A percentile compares a stretch with the other conserved stretches of the same genome.
phyloP scores from a whole-genome alignment of 139 green algal genomes.

The Chloropicon primus region DNA sequence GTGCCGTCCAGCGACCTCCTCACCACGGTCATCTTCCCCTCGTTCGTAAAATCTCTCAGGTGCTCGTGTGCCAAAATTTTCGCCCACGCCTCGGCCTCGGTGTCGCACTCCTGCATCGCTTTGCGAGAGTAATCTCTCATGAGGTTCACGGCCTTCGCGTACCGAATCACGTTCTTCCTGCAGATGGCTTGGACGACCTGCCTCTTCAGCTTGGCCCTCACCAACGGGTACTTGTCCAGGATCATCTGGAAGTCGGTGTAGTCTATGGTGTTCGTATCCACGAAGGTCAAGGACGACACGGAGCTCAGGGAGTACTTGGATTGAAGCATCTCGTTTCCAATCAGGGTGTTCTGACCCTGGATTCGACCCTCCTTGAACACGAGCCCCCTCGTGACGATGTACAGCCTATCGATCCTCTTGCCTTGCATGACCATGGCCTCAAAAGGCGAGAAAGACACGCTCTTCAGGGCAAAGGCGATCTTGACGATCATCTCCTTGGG shows the following conservation, averaged over 20 bases:
- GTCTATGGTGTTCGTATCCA: neutral
- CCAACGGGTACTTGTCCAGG: neutral
- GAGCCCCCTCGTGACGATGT: conserved; percentile 16
- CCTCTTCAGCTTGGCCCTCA: neutral
- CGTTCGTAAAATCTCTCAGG: neutral
- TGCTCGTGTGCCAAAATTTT: neutral
- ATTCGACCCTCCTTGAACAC: conserved; percentile 1
- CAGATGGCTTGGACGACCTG: neutral
- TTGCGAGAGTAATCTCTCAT: neutral
- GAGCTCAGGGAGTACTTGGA: neutral
- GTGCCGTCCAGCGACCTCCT: neutral
- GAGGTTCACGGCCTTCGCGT: neutral
- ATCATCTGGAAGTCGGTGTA: neutral
- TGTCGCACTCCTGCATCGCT: neutral
- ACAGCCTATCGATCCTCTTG: conserved; percentile 9
- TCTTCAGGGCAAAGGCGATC: conserved; percentile 10
- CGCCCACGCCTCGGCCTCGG: neutral
- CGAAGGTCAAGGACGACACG: neutral
- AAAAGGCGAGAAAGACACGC: conserved; percentile 7
- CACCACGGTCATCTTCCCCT: neutral
- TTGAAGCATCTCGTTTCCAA: neutral
- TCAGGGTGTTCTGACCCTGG: neutral
- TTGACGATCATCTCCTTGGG: conserved; percentile 7
- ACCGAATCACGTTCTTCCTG: neutral
- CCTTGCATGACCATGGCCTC: conserved; percentile 6